Conservation (phyloP, 352 stramenopile genomes). For the Phytophthora capsici region DNA sequence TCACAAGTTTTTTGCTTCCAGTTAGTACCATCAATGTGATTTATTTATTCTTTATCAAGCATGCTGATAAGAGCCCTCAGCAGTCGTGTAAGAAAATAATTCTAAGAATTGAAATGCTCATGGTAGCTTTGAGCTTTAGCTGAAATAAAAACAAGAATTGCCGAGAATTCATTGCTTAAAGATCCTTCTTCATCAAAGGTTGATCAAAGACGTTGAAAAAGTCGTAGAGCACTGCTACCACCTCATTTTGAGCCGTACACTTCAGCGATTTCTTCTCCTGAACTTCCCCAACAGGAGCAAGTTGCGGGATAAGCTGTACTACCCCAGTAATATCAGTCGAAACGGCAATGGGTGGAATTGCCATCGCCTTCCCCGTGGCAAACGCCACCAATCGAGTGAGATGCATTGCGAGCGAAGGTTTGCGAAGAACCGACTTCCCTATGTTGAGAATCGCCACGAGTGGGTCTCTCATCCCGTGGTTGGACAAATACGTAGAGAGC, state of each 20-base stretch:
- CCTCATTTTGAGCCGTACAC: constrained; percentile 14
- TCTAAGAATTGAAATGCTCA: too few relatives aligned
- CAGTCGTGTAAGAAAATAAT: constrained; percentile 14
- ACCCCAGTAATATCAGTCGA: constrained; percentile 4
- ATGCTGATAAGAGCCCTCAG: too few relatives aligned
- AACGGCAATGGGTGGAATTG: background rate
- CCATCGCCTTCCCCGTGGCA: constrained; percentile 1
- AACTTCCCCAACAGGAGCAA: background rate
- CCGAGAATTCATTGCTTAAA: constrained; percentile 6
- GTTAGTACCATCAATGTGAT: too few relatives aligned
- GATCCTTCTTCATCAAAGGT: too few relatives aligned
- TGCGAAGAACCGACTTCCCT: constrained; percentile 24
- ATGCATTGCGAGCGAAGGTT: constrained; percentile 20
- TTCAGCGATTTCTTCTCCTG: background rate
- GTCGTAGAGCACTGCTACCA: constrained; percentile 24
- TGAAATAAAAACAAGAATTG: background rate
- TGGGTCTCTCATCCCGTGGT: constrained; percentile 16
- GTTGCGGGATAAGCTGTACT: constrained; percentile 9
- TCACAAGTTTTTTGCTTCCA: too few relatives aligned
- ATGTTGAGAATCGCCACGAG: constrained; percentile 18
- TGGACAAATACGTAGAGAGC: constrained; percentile 13
- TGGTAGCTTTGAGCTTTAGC: background rate
- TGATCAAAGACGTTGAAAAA: constrained; percentile 20
- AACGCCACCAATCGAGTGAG: constrained; percentile 18
- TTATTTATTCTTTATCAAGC: too few relatives aligned